These are phyloP conservation scores for Rachicladosporium sp. DNA, from an alignment of 2,329 filamentous ascomycete species.

Conservation along the genomic window DNA sequence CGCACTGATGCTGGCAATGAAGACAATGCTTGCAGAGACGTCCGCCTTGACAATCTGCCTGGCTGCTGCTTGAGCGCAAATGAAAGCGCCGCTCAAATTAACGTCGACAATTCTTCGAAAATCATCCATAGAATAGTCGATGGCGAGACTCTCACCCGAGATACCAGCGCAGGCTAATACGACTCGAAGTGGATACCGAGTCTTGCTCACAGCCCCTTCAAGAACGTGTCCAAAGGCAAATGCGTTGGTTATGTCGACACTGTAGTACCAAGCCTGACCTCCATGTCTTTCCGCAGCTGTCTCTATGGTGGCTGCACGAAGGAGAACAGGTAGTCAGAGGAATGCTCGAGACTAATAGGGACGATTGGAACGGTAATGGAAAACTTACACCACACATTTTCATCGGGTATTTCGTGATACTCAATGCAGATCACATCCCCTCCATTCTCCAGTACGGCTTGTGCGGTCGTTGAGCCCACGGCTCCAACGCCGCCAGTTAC, in stretches of 20 bases:
- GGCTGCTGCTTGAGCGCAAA: constrained; percentile 23
- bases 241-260: constrained; percentile 65
- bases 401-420: no score
- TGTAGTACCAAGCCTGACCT: constrained; percentile 41
- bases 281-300: no score
- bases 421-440: no score
- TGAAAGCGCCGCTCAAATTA: constrained; percentile 27
- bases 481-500: no score
- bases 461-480: no score
- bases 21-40: constrained; percentile 24
- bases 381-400: no score
- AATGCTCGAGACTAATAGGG: no score
- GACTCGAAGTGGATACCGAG: constrained; percentile 52
- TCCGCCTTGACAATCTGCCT: constrained; percentile 20
- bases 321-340: no score
- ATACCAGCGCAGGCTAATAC: constrained; percentile 18
- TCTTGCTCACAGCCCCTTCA: constrained; percentile 51
- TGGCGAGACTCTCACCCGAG: constrained; percentile 16
- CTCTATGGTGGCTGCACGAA: no score
- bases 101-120: constrained; percentile 27
- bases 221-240: constrained; percentile 33
- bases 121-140: constrained; percentile 21
- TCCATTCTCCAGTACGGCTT: no score
- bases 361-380: no score
- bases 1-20: constrained; percentile 28